Conservation (phyloP, 257 asterid genomes). For the Ophiorrhiza pumila region DNA sequence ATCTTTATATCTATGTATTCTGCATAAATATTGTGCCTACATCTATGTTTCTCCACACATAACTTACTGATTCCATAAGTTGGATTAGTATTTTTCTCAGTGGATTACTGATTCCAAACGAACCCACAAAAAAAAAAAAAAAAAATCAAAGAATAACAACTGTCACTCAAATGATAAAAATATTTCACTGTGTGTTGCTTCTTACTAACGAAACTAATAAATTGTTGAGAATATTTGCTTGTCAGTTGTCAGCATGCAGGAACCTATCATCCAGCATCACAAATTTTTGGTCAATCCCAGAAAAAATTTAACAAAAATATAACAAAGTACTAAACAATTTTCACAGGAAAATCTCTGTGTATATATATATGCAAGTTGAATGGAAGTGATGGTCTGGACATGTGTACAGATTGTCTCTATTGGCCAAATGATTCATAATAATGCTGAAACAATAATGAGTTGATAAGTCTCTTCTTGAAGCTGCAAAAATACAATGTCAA, state of each 20-base stretch:
- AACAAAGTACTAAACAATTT: background rate
- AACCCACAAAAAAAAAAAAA: background rate
- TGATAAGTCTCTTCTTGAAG: background rate
- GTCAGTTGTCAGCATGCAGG: background rate
- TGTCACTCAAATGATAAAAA: background rate
- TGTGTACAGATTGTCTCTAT: slow-evolving; percentile 49
- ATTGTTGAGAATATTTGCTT: background rate
- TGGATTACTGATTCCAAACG: too few relatives aligned
- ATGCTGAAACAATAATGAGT: background rate
- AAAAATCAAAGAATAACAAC: slow-evolving; percentile 4
- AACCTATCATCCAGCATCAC: background rate
- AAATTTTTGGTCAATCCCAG: slow-evolving; percentile 6
- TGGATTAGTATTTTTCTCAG: too few relatives aligned
- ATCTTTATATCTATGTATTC: too few relatives aligned
- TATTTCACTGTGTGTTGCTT: slow-evolving; percentile 4
- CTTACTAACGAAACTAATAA: slow-evolving; percentile 1
- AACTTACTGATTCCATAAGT: too few relatives aligned
- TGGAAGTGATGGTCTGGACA: slow-evolving; percentile 33
- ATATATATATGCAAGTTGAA: slow-evolving; percentile 30
- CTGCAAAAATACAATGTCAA: slow-evolving; percentile 11
- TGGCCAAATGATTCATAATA: background rate
- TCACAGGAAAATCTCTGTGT: background rate
- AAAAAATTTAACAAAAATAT: background rate
- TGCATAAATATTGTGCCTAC: too few relatives aligned
- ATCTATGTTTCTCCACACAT: too few relatives aligned